Evolutionary conservation across 768 basidiomycete genomes (phyloP).

Genomic region (Pulveroboletus ravenelii): DNA sequence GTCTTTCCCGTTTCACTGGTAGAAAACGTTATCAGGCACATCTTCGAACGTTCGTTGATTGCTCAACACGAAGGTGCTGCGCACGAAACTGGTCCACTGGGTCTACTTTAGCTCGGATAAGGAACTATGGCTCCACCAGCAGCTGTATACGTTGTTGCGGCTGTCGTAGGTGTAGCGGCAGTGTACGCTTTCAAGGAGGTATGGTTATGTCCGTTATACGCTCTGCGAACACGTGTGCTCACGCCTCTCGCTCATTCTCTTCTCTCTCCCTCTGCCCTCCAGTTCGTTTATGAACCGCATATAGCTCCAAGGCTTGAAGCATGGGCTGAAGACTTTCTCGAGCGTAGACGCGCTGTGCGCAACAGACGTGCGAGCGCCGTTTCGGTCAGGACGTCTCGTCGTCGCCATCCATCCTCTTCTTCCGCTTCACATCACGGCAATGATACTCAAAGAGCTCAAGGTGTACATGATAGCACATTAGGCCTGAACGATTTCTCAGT

Average conservation of each 20-base stretch:
- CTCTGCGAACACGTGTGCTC: slow-evolving; percentile 16
- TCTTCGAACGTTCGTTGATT: not conserved
- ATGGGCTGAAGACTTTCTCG: slow-evolving; percentile 34
- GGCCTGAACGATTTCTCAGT: slow-evolving; percentile 15
- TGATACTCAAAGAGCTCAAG: not conserved
- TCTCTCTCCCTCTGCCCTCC: not conserved
- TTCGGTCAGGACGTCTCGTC: slow-evolving; percentile 16
- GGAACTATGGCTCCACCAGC: slow-evolving; percentile 26
- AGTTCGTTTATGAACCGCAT: slow-evolving; percentile 71
- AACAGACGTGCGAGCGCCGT: slow-evolving; percentile 25
- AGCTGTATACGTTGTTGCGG: slow-evolving; percentile 47
- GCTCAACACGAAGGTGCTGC: slow-evolving; percentile 8
- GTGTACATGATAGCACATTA: slow-evolving; percentile 1
- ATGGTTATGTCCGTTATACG: slow-evolving; percentile 7
- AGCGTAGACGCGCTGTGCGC: slow-evolving; percentile 26
- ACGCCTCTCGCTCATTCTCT: slow-evolving; percentile 7
- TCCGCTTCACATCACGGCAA: slow-evolving; percentile 7
- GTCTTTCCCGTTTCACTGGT: not conserved
- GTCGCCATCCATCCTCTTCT: slow-evolving; percentile 9
- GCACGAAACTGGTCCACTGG: slow-evolving; percentile 6
- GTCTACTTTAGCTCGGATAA: slow-evolving; percentile 3
- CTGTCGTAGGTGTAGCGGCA: slow-evolving; percentile 48
- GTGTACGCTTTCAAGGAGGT: slow-evolving; percentile 59
- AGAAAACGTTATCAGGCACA: not conserved
- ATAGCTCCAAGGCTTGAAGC: slow-evolving; percentile 57